These are phyloP conservation scores for Aspergillus felis DNA, from an alignment of 2,329 filamentous ascomycete species.

Conservation along the genomic window DNA sequence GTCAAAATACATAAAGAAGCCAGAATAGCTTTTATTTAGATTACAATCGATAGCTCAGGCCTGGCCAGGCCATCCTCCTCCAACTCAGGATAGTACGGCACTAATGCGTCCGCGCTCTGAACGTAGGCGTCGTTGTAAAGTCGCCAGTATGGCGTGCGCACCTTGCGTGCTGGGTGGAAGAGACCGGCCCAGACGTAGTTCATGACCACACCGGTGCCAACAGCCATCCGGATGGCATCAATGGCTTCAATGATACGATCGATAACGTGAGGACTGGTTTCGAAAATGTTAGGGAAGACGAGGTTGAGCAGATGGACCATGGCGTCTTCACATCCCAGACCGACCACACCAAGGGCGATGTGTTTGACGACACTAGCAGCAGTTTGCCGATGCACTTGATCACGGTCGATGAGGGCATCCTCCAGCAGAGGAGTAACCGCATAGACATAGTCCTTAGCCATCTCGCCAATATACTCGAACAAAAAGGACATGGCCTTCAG, in stretches of 20 bases:
- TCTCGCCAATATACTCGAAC: constrained; percentile 98
- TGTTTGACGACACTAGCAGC: constrained; percentile 97
- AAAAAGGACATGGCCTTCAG: constrained; percentile 95
- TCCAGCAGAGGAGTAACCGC: constrained; percentile 93
- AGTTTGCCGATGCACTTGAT: constrained; percentile 96
- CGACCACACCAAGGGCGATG: constrained; percentile 94
- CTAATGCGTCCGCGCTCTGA: constrained; percentile 86
- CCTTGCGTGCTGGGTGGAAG: constrained; percentile 95
- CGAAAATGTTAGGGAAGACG: constrained; percentile 93
- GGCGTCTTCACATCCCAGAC: constrained; percentile 93
- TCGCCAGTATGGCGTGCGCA: constrained; percentile 91
- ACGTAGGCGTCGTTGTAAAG: constrained; percentile 98
- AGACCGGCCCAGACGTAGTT: constrained; percentile 98
- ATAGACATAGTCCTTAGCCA: constrained; percentile 99
- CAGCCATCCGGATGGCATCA: constrained; percentile 88
- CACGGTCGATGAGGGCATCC: constrained; percentile 93
- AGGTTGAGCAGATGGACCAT: constrained; percentile 98
- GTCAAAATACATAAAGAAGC: constrained; percentile 27
- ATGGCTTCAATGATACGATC: constrained; percentile 97
- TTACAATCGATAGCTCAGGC: constrained; percentile 76
- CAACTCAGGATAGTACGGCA: constrained; percentile 89
- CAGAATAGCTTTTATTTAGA: constrained; percentile 51
- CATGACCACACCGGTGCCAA: constrained; percentile 87
- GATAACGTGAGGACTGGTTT: constrained; percentile 97
- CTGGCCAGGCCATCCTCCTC: constrained; percentile 75